Conservation (phyloP, 1,139 yeast species). For the Pichia sp. region DNA sequence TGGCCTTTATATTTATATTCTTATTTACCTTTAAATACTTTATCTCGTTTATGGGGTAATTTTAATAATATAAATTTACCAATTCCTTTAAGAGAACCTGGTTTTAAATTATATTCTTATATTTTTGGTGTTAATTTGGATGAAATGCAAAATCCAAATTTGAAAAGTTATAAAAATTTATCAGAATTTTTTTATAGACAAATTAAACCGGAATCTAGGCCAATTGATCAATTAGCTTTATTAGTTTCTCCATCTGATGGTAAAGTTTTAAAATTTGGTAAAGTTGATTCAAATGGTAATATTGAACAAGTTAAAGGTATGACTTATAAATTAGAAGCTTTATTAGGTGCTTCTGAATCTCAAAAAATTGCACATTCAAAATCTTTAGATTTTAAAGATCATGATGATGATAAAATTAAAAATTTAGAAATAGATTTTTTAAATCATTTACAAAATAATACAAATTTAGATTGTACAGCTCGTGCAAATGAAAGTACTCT, state of each 20-base stretch:
- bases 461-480: slow-evolving; percentile 15
- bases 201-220: slow-evolving; percentile 74
- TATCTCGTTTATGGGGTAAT: slow-evolving; percentile 92
- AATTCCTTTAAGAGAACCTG: slow-evolving; percentile 79
- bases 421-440: slow-evolving; percentile 5
- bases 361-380: slow-evolving; percentile 38
- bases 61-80: slow-evolving; percentile 82
- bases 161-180: slow-evolving; percentile 66
- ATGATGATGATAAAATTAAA: neutral
- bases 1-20: slow-evolving; percentile 89
- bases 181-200: slow-evolving; percentile 89
- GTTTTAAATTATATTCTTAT: slow-evolving; percentile 70
- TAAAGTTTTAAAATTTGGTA: slow-evolving; percentile 76
- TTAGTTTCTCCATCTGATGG: slow-evolving; percentile 95
- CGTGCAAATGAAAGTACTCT: neutral
- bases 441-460: slow-evolving; percentile 17
- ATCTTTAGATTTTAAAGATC: slow-evolving; percentile 1
- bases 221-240: slow-evolving; percentile 55
- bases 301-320: slow-evolving; percentile 97
- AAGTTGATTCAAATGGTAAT: slow-evolving; percentile 66
- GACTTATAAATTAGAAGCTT: slow-evolving; percentile 85
- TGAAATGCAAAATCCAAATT: slow-evolving; percentile 82
- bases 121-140: slow-evolving; percentile 84
- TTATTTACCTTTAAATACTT: slow-evolving; percentile 84
- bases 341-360: slow-evolving; percentile 57